phyloP scores from a whole-genome alignment of 2,329 filamentous ascomycete genomes.

The Pseudogymnoascus sp. region DNA sequence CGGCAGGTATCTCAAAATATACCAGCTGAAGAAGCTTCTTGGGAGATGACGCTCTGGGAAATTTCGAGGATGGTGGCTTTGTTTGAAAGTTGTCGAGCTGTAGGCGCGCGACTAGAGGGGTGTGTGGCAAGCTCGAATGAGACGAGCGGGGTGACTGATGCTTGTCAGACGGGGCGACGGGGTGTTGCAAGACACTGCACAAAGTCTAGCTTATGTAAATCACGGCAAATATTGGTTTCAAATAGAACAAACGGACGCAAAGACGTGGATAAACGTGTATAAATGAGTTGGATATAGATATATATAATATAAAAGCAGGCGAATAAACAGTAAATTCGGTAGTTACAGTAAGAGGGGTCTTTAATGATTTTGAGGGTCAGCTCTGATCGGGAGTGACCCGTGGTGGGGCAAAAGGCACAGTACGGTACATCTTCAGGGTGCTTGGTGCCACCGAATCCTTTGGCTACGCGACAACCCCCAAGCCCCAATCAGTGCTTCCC shows the following conservation, averaged over 20 bases:
- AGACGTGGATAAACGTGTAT: background rate
- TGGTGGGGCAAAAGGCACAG: background rate
- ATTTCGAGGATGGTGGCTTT: slow-evolving; percentile 8
- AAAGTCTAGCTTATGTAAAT: slow-evolving; percentile 2
- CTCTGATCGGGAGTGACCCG: slow-evolving; percentile 9
- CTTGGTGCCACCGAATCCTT: background rate
- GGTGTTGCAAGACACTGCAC: slow-evolving; percentile 1
- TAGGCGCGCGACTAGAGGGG: slow-evolving; percentile 9
- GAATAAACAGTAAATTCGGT: background rate
- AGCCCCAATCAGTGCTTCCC: slow-evolving; percentile 7
- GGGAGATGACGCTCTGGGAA: background rate
- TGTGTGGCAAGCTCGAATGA: slow-evolving; percentile 9
- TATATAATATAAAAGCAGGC: background rate
- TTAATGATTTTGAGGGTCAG: slow-evolving; percentile 2
- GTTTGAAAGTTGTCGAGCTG: slow-evolving; percentile 6
- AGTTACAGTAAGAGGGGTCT: background rate
- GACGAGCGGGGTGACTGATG: slow-evolving; percentile 9
- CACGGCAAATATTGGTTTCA: slow-evolving; percentile 4
- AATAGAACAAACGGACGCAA: background rate
- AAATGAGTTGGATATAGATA: background rate
- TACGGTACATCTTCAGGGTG: slow-evolving; percentile 5
- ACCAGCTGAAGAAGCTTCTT: background rate
- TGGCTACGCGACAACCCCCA: background rate
- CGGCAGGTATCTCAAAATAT: slow-evolving; percentile 5
- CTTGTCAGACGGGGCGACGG: slow-evolving; percentile 1